Base-by-base conservation (phyloP, 805 yeast genomes). In the Nakazawaea wickerhamii region DNA sequence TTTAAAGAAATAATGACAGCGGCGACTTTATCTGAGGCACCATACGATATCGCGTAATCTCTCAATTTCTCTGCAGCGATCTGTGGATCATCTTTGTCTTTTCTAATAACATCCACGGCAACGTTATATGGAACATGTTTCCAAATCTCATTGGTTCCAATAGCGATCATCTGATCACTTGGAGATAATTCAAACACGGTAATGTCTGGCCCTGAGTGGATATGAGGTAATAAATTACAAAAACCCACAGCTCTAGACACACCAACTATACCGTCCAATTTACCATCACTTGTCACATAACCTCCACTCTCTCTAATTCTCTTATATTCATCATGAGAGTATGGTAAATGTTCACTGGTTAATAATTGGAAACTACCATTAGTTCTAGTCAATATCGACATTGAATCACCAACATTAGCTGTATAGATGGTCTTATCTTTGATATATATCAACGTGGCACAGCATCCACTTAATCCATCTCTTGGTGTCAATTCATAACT, bases 161-260 rank as follows among this genome's bases (percentile, higher is more conserved):
- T 65, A 13, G 93, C 83, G 18, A 93, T 63, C 72, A 85, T 79
- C 49, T 88, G 96, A 55, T 87, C 95, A n/a, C 80, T 70, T 38
- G 78, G 76, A 0, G 83, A 70, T 25, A 87, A 59, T 22, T 73
- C 69, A 18, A 77, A 64, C 40, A 76, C 79, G 11, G 79, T 70
- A 21, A 88, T 79, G 53, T 82, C 84, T 2, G 99, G 97, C 2
- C 87, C 88, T 0, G 95, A 84, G 55, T 84, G 88, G 21, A 91
- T 78, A 56, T 88, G 95, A 1, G 97, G 96, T 34, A 89, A 70
- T 49, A 83, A 71, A 50, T 84, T 84, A 59, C 84, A 83, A 57
- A 84, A 90, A 0, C 99, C 99, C 41, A 88, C 90, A 25, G 96
- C 95, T 52, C 98, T 75, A 1, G 96, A 86, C 38, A 89, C 85